phyloP scores from a whole-genome alignment of 495 filamentous ascomycete species.

The Hypoxylon subgilvum region DNA sequence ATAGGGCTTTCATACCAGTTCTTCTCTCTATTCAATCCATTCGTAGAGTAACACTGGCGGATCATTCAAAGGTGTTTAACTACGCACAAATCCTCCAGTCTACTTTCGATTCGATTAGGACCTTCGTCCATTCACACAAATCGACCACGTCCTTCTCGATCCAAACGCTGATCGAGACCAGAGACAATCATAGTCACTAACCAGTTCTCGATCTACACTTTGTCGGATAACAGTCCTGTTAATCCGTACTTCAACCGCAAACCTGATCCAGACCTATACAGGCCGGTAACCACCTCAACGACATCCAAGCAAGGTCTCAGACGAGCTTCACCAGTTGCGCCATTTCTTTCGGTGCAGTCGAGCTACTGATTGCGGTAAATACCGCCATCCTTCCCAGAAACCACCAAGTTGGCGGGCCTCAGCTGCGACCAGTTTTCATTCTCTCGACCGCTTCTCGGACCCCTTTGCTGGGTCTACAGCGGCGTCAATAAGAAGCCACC shows the following conservation, averaged over 20 bases:
- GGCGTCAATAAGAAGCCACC: slow-evolving; percentile 97
- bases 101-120: neutral
- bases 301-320: slow-evolving; percentile 13
- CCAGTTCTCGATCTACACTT: neutral
- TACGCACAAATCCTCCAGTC: neutral
- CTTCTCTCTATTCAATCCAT: neutral
- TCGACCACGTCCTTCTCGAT: slow-evolving; percentile 16
- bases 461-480: slow-evolving; percentile 86
- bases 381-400: slow-evolving; percentile 36
- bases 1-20: no score
- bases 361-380: slow-evolving; percentile 35
- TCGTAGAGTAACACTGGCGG: neutral
- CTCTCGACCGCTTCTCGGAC: slow-evolving; percentile 90
- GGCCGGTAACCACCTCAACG: neutral
- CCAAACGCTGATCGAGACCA: slow-evolving; percentile 6
- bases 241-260: neutral
- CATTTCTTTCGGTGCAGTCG: slow-evolving; percentile 32
- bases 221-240: neutral
- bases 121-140: slow-evolving; percentile 1
- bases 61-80: neutral
- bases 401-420: slow-evolving; percentile 98
- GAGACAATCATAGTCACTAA: neutral
- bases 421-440: slow-evolving; percentile 76
- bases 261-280: neutral
- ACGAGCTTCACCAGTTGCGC: slow-evolving; percentile 27